Evolutionary conservation across 73 alveolate genomes (phyloP).

Genomic region (Paramecium sonneborni): DNA sequence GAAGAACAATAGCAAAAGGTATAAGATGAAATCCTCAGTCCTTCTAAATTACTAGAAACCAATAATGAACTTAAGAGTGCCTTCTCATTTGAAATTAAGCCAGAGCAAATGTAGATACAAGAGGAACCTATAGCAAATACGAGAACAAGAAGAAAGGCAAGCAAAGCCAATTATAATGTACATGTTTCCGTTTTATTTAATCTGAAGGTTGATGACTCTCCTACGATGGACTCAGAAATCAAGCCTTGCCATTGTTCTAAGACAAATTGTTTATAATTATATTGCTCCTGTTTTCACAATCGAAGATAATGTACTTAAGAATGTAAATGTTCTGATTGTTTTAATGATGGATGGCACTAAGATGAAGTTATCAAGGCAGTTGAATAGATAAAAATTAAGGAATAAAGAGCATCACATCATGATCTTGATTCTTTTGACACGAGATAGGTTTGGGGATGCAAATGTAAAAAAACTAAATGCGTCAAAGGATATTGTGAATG

Average conservation of each 20-base stretch:
- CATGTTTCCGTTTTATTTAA: not conserved
- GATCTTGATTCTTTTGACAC: slow-evolving; percentile 47
- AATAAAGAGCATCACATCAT: slow-evolving; percentile 28
- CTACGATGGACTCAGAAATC: not conserved
- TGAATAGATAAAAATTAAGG: slow-evolving; percentile 15
- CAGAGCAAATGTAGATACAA: not conserved
- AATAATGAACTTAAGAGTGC: not conserved
- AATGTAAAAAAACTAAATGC: slow-evolving; percentile 31
- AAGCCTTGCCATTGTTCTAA: slow-evolving; percentile 1
- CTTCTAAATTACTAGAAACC: not conserved
- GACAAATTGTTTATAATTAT: not conserved
- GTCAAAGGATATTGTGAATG: slow-evolving; percentile 47
- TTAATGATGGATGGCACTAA: slow-evolving; percentile 10
- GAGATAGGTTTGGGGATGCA: slow-evolving; percentile 33
- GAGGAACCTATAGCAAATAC: not conserved
- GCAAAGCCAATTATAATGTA: slow-evolving; percentile 37
- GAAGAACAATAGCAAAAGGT: not conserved
- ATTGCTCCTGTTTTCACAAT: slow-evolving; percentile 48
- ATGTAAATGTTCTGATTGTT: not conserved
- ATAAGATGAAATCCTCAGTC: not conserved
- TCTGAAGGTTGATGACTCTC: slow-evolving; percentile 19
- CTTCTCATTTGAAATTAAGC: not conserved
- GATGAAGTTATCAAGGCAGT: not conserved
- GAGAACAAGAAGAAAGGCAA: not conserved
- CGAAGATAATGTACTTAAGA: not conserved